Base-by-base conservation (phyloP, 352 stramenopile genomes). In the Aphanomyces stellatus region DNA sequence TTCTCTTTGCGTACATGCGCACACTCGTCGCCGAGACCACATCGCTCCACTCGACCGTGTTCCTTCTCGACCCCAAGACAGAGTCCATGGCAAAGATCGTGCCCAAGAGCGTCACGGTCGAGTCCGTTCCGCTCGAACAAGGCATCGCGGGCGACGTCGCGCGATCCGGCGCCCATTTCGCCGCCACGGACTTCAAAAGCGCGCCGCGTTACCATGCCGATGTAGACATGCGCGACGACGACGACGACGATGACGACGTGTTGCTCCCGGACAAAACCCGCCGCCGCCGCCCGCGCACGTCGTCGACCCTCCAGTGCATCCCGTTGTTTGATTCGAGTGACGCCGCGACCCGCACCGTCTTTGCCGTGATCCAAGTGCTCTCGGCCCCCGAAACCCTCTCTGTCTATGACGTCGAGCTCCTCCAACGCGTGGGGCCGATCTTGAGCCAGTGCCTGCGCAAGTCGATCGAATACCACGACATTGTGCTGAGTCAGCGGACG, bases 381-480 rank as follows among this genome's bases (percentile, higher is more conserved):
- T 88, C 77, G 25, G 35, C 59, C 22, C 72, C 65, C 17, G 66
- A 73, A 13, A 77, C 76, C n/a, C 76, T 88, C 40, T 80, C 90
- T 37, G 75, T 80, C 2, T 75, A 87, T 25, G 78, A 92, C 35
- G 71, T 91, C 48, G 88, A 89, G 64, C 49, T 93, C 35, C 62
- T 94, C 43, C 85, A 82, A 56, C 91, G 85, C 77, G 72, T 94
- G 5, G 85, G 85, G 0, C 82, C 83, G 41, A 91, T 94, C 69
- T 70, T 94, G 40, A 88, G 79, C 46, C 86, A 83, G 15, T 90
- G 82, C 30, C 91, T 94, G 82, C 81, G 85, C 13, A 91, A 91
- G 59, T 91, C 82, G 51, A 92, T 94, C 57, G 83, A 94, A 69
- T 91, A 82, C 64, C 85, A 92, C 60, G 85, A 94, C 41, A 80